These are phyloP conservation scores for Exophiala sp. DNA, from an alignment of 2,329 filamentous ascomycete genomes.

Conservation along the genomic window DNA sequence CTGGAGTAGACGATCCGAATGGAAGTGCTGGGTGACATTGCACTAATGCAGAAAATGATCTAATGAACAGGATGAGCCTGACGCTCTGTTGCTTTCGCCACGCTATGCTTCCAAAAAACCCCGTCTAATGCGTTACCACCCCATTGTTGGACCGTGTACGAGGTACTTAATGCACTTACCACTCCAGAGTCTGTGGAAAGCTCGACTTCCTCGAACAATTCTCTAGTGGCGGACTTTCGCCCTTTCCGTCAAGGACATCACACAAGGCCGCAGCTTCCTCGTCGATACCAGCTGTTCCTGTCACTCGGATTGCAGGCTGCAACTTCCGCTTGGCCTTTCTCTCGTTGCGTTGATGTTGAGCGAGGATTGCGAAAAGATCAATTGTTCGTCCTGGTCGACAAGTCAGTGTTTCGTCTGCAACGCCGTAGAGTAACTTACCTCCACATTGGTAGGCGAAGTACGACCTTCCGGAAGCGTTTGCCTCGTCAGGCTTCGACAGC, in stretches of 20 bases:
- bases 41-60: not conserved
- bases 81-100: too few species aligned
- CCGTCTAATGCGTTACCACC: too few species aligned
- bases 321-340: constrained; percentile 18
- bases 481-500: constrained; percentile 1
- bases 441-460: constrained; percentile 24
- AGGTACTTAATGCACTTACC: constrained; percentile 4
- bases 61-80: too few species aligned
- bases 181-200: constrained; percentile 17
- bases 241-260: constrained; percentile 17
- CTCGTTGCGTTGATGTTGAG: constrained; percentile 21
- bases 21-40: not conserved
- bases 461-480: constrained; percentile 1
- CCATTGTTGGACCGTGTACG: too few species aligned
- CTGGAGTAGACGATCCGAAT: not conserved
- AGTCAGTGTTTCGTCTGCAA: not conserved
- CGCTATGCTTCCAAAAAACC: too few species aligned
- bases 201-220: constrained; percentile 17
- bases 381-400: constrained; percentile 19
- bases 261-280: constrained; percentile 21
- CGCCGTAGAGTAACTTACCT: constrained; percentile 11
- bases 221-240: constrained; percentile 7
- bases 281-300: constrained; percentile 18
- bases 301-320: constrained; percentile 21
- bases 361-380: constrained; percentile 23